Conservation (phyloP, 306 rosid species). For the Castanospermum australe region DNA sequence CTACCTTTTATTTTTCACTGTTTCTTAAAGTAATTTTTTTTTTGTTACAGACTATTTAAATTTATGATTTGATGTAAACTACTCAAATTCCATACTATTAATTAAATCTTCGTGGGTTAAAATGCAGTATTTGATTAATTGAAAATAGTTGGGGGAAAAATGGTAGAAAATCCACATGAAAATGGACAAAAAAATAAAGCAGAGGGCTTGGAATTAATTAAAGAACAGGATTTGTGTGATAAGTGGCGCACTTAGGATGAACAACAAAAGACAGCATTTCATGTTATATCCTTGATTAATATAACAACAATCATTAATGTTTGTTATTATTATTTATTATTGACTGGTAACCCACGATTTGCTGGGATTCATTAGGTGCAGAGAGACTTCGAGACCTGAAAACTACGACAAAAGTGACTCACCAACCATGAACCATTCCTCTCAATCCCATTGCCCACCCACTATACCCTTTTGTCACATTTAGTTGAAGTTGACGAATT, state of each 20-base stretch:
- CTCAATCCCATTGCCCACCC: neutral
- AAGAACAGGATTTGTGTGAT: neutral
- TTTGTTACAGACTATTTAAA: too few species aligned
- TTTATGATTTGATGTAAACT: too few species aligned
- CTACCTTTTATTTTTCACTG: neutral
- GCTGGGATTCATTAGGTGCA: conserved; percentile 10
- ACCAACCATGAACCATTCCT: neutral
- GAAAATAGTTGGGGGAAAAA: neutral
- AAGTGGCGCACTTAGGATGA: conserved; percentile 16
- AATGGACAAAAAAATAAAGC: neutral
- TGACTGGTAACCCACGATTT: neutral
- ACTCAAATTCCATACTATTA: too few species aligned
- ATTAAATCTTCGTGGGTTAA: too few species aligned
- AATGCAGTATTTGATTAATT: too few species aligned
- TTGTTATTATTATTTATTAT: neutral
- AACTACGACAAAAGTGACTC: neutral
- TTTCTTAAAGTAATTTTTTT: too few species aligned
- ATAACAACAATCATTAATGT: neutral
- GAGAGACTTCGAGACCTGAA: neutral
- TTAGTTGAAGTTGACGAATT: conserved; percentile 6
- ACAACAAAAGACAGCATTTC: neutral
- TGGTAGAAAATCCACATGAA: neutral
- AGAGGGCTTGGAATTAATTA: neutral
- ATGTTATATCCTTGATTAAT: neutral
- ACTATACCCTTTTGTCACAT: neutral